Conservation (phyloP, 164 flowering plant genomes). For the Aristolochia californica region DNA sequence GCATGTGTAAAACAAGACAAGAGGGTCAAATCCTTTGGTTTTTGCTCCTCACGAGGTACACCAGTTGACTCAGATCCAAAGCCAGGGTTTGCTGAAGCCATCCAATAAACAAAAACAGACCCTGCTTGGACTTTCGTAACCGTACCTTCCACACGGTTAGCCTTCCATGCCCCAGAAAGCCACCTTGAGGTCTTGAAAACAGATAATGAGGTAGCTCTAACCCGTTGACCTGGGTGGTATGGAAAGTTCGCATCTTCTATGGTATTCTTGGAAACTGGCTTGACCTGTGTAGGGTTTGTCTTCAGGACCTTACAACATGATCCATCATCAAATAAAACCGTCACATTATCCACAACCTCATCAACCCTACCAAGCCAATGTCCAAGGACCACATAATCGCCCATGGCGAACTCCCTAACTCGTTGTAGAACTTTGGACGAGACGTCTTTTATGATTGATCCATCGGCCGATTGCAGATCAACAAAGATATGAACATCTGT, state of each 20-base stretch:
- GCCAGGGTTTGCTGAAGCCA: slow-evolving; percentile 69
- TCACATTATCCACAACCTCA: slow-evolving; percentile 85
- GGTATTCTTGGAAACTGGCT: slow-evolving; percentile 48
- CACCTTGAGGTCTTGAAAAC: slow-evolving; percentile 78
- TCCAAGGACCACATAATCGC: slow-evolving; percentile 87
- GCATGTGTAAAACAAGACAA: slow-evolving; percentile 83
- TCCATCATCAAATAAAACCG: slow-evolving; percentile 89
- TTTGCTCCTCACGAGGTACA: slow-evolving; percentile 89
- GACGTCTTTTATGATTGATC: slow-evolving; percentile 41
- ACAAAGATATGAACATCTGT: slow-evolving; percentile 64
- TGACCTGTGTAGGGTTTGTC: slow-evolving; percentile 74
- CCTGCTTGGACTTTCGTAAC: slow-evolving; percentile 79
- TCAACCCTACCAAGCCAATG: slow-evolving; percentile 96
- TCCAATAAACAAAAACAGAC: slow-evolving; percentile 82
- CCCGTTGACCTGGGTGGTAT: slow-evolving; percentile 92
- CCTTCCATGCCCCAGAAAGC: slow-evolving; percentile 85
- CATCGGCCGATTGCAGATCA: slow-evolving; percentile 59
- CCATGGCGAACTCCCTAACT: slow-evolving; percentile 66
- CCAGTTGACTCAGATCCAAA: slow-evolving; percentile 72
- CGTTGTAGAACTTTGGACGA: slow-evolving; percentile 64
- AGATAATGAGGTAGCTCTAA: slow-evolving; percentile 68
- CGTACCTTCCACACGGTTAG: slow-evolving; percentile 67
- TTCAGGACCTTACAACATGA: slow-evolving; percentile 74
- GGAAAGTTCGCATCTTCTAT: slow-evolving; percentile 79
- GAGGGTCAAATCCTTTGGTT: slow-evolving; percentile 60